Evolutionary conservation across 192 early-diverging fungal species (phyloP).

Genomic region (Backusella psychrophila): DNA sequence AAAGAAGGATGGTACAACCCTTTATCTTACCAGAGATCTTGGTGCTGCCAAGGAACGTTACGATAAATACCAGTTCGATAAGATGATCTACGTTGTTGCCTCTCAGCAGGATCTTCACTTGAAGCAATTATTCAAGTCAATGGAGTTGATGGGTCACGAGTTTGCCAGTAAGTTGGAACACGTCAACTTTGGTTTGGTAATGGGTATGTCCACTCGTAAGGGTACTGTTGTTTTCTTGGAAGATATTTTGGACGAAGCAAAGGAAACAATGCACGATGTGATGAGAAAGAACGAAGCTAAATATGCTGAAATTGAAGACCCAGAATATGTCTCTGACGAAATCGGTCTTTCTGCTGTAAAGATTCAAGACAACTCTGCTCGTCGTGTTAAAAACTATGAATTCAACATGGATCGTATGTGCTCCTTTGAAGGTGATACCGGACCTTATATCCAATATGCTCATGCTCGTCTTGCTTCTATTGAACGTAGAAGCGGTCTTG

Average conservation of each 20-base stretch:
- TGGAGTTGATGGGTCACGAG: constrained; percentile 78
- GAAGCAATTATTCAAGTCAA: constrained; percentile 92
- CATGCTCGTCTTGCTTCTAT: constrained; percentile 96
- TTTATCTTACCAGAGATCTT: constrained; percentile 96
- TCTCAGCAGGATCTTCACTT: constrained; percentile 90
- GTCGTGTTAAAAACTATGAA: constrained; percentile 92
- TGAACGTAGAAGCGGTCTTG: constrained; percentile 72
- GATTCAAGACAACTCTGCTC: constrained; percentile 89
- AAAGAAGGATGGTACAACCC: constrained; percentile 88
- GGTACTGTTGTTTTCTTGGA: constrained; percentile 95
- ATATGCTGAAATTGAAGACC: constrained; percentile 82
- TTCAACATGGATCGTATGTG: constrained; percentile 93
- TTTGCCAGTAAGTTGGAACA: constrained; percentile 85
- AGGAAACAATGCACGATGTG: constrained; percentile 86
- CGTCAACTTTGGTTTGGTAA: constrained; percentile 93
- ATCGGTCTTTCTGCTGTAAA: constrained; percentile 92
- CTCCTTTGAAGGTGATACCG: constrained; percentile 96
- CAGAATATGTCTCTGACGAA: constrained; percentile 76
- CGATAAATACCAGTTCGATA: constrained; percentile 86
- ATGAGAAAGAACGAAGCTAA: constrained; percentile 89
- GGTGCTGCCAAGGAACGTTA: constrained; percentile 92
- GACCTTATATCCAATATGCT: constrained; percentile 99
- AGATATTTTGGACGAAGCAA: constrained; percentile 85
- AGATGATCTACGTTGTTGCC: constrained; percentile 90
- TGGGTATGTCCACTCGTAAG: constrained; percentile 94